These are phyloP conservation scores for Pyrenophora seminiperda DNA, from an alignment of 2,329 filamentous ascomycete species.

Conservation along the genomic window DNA sequence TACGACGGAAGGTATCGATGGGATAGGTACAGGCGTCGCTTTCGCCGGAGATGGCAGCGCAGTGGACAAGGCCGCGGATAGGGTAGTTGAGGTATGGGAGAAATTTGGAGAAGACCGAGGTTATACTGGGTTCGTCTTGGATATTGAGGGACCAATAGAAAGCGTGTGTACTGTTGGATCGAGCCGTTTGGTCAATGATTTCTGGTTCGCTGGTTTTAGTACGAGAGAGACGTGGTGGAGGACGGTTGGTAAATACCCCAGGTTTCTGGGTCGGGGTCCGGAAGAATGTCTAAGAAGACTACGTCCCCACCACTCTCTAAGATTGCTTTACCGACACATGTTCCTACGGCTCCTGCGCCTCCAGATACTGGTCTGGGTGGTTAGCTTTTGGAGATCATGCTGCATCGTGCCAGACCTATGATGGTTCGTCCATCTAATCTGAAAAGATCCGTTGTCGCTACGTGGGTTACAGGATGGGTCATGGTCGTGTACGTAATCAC, in stretches of 20 bases:
- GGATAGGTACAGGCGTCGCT: conserved; percentile 43
- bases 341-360: conserved; percentile 35
- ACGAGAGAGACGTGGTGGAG: no score
- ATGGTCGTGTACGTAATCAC: conserved; percentile 9
- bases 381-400: not conserved
- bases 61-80: conserved; percentile 34
- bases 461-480: conserved; percentile 20
- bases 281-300: conserved; percentile 24
- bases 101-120: conserved; percentile 17
- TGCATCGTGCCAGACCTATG: conserved; percentile 17
- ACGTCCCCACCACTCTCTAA: conserved; percentile 37
- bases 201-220: not conserved
- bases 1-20: conserved; percentile 39
- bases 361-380: conserved; percentile 27
- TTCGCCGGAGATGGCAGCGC: conserved; percentile 39
- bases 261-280: conserved; percentile 1
- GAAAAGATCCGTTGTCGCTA: conserved; percentile 30
- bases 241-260: conserved; percentile 13
- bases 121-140: conserved; percentile 26
- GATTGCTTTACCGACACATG: conserved; percentile 27
- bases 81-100: conserved; percentile 20
- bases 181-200: conserved; percentile 3
- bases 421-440: conserved; percentile 31
- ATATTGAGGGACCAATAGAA: conserved; percentile 29
- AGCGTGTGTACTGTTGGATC: conserved; percentile 14